Evolutionary conservation across 768 basidiomycete genomes (phyloP), one percentile per base, ranked within the genome.

Genomic region (Scleroderma bovista): DNA sequence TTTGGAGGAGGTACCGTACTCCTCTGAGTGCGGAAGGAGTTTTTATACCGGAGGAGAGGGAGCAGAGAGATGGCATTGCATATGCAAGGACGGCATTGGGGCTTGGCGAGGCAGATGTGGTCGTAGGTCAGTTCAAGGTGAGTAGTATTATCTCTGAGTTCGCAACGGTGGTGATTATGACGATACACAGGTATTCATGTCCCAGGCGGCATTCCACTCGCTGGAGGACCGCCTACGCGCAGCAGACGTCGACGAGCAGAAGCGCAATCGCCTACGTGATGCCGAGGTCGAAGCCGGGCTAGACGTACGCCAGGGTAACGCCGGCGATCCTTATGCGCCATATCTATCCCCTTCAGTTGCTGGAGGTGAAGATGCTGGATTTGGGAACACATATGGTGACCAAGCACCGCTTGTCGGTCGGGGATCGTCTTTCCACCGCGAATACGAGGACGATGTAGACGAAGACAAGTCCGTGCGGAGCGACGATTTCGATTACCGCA

Each of bases 161-260:
- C 51, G 47, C 42, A 51, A 50, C 46, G 47, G 57, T 19, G 51
- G 12, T 1, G 1, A n/a, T 43, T 33, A 50, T 46, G 41, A 44
- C n/a, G 2, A 46, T 2, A 12, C 8, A 1, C 56, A 96, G 93
- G 85, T 94, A 40, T 98, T 91, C 77, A 69, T 99, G 3, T 88
- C 86, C 0, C 93, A 94, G 59, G 54, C 60, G 0, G 88, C 89
- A 0, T 97, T 98, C 79, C 90, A 92, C 54, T 72, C 76, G 2
- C 79, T 98, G 16, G 95, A 98, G 63, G 91, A 99, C 60, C 80
- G 81, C 3, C 73, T 98, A 12, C 84, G 95, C 7, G 75, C 85
- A 0, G 76, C 77, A 15, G 95, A 97, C 46, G 82, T 81, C 3
- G 91, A 96, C 50, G 93, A 96, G 61, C 83, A 83, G 63, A 88